Evolutionary conservation across 2,329 filamentous ascomycete species (phyloP).

Genomic region (Hymenoscyphus fructigenus): DNA sequence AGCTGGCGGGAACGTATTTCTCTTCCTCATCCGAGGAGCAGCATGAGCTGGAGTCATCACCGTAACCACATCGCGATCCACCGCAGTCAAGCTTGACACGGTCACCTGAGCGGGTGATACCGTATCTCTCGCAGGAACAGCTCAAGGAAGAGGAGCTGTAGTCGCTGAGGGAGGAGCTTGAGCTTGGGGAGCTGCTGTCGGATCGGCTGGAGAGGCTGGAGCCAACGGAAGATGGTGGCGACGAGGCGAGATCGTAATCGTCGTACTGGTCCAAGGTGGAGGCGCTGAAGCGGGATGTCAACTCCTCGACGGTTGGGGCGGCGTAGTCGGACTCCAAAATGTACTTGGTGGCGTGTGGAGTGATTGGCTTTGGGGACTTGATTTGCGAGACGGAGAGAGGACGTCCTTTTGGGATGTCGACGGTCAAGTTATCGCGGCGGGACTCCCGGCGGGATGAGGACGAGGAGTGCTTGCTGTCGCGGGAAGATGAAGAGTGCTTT

Average conservation of each 20-base stretch:
- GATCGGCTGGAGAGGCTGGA: conserved; percentile 71
- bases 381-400: conserved; percentile 87
- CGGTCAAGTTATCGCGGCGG: conserved; percentile 45
- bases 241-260: conserved; percentile 55
- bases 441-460: conserved; percentile 43
- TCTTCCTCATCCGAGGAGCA: conserved; percentile 63
- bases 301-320: conserved; percentile 72
- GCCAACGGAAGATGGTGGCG: conserved; percentile 66
- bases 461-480: conserved; percentile 37
- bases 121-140: conserved; percentile 95
- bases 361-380: conserved; percentile 83
- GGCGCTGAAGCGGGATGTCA: conserved; percentile 71
- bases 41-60: conserved; percentile 69
- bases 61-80: conserved; percentile 81
- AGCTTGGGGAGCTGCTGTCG: conserved; percentile 72
- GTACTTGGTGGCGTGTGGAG: conserved; percentile 82
- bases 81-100: conserved; percentile 96
- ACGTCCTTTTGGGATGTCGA: conserved; percentile 83
- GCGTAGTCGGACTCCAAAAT: conserved; percentile 82
- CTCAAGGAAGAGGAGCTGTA: conserved; percentile 78
- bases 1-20: conserved; percentile 51
- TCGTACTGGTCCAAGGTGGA: conserved; percentile 55
- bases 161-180: conserved; percentile 62
- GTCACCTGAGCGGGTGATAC: conserved; percentile 89
- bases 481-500: conserved; percentile 43